A percentile compares a stretch with the other conserved stretches of the same genome.
phyloP scores from a whole-genome alignment of 495 filamentous ascomycete species.

The Talaromyces thailandensis region DNA sequence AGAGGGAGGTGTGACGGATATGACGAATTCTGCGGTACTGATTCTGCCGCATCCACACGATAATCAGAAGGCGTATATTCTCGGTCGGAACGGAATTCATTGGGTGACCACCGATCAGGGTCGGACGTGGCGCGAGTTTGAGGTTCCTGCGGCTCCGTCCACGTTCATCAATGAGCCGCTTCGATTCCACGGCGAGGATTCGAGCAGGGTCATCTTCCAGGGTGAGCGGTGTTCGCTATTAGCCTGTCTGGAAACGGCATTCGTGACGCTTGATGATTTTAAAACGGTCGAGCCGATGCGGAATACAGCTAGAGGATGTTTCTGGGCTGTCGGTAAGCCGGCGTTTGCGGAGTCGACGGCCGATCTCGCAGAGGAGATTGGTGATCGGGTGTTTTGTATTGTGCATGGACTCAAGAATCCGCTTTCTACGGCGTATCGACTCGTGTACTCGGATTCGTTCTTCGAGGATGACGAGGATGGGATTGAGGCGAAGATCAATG shows the following conservation, averaged over 20 bases:
- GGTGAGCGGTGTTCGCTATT: conserved; percentile 49
- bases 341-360: conserved; percentile 54
- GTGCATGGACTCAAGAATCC: conserved; percentile 54
- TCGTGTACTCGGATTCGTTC: conserved; percentile 72
- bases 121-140: conserved; percentile 67
- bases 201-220: conserved; percentile 74
- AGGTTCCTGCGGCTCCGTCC: conserved; percentile 41
- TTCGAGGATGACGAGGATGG: conserved; percentile 48
- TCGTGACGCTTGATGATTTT: conserved; percentile 84
- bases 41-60: conserved; percentile 71
- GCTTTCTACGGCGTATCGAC: conserved; percentile 54
- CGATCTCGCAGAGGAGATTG: conserved; percentile 43
- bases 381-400: conserved; percentile 70
- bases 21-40: conserved; percentile 46
- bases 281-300: conserved; percentile 51
- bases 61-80: conserved; percentile 64
- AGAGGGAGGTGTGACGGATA: conserved; percentile 6
- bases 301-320: conserved; percentile 58
- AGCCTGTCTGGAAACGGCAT: conserved; percentile 38
- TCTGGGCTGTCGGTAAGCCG: conserved; percentile 71
- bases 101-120: conserved; percentile 76
- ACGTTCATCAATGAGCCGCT: conserved; percentile 36
- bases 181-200: conserved; percentile 71
- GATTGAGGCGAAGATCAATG: conserved; percentile 65
- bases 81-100: conserved; percentile 57